Percentiles rank a stretch among this genome's conserved stretches.
Evolutionary conservation across 106 monocot genomes (phyloP).

Genomic region (Allium sativum): DNA sequence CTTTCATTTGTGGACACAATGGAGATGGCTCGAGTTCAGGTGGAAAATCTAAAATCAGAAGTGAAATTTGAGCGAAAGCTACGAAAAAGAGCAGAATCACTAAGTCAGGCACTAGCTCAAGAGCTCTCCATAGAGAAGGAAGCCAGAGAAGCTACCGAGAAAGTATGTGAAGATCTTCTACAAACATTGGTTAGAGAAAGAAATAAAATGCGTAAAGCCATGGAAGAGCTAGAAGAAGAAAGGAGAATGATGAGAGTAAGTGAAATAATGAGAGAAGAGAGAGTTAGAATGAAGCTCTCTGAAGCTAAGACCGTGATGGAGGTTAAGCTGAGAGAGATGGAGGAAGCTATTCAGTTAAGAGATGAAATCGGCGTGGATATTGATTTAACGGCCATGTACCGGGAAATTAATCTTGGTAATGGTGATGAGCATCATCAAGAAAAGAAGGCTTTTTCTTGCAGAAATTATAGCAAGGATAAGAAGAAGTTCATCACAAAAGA

Average conservation of each 20-base stretch:
- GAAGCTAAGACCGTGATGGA: neutral
- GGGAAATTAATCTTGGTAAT: too few relatives aligned
- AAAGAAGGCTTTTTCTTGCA: too few relatives aligned
- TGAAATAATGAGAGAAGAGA: neutral
- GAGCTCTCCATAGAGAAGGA: neutral
- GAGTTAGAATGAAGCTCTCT: neutral
- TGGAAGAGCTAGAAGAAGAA: slow-evolving; percentile 1
- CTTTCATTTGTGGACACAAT: neutral
- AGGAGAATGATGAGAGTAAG: neutral
- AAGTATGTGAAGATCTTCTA: neutral
- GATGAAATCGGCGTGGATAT: neutral
- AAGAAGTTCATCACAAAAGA: too few relatives aligned
- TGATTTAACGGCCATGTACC: too few relatives aligned
- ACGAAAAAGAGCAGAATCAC: neutral
- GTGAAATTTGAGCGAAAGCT: neutral
- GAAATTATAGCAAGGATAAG: too few relatives aligned
- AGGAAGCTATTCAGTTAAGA: neutral
- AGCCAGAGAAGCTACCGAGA: neutral
- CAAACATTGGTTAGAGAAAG: neutral
- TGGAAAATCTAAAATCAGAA: neutral
- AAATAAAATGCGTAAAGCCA: neutral
- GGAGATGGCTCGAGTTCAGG: neutral
- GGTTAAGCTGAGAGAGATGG: neutral
- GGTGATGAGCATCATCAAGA: too few relatives aligned
- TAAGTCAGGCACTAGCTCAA: neutral